Percentiles rank a stretch among this genome's conserved stretches.
phyloP scores from a whole-genome alignment of 257 asterid genomes.

The Ajuga chamaepitys region DNA sequence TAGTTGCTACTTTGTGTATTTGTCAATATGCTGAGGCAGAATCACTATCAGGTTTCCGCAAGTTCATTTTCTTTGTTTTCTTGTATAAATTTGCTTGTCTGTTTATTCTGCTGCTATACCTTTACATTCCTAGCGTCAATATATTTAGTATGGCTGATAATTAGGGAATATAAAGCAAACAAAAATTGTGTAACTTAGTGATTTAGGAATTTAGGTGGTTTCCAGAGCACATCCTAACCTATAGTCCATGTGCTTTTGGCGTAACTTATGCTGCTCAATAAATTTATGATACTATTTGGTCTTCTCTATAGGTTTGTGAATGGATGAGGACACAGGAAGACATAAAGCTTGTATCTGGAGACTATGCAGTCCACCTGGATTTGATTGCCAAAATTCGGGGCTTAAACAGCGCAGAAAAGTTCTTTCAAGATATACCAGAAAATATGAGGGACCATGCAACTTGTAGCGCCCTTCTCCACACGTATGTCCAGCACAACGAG shows the following conservation, averaged over 20 bases:
- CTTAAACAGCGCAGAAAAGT: slow-evolving; percentile 76
- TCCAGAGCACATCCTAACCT: neutral
- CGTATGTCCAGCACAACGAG: slow-evolving; percentile 63
- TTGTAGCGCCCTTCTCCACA: slow-evolving; percentile 84
- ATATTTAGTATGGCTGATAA: neutral
- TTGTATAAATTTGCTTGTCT: neutral
- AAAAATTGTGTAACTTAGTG: no score
- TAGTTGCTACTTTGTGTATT: no score
- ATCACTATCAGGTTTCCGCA: no score
- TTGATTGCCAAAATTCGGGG: slow-evolving; percentile 84
- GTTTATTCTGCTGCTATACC: neutral
- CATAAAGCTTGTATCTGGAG: slow-evolving; percentile 71
- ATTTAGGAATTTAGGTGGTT: neutral
- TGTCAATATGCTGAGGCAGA: no score
- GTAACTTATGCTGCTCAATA: no score
- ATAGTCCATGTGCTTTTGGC: neutral
- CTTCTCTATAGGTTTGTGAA: slow-evolving; percentile 62
- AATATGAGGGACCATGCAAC: slow-evolving; percentile 66
- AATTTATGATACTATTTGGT: neutral
- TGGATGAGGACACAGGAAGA: slow-evolving; percentile 84
- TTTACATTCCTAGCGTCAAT: neutral
- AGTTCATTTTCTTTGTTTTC: neutral
- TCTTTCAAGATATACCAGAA: slow-evolving; percentile 76
- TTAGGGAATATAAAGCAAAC: neutral
- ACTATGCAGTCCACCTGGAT: slow-evolving; percentile 90